Conservation (phyloP, 306 rosid genomes). For the Fragaria vesca region DNA sequence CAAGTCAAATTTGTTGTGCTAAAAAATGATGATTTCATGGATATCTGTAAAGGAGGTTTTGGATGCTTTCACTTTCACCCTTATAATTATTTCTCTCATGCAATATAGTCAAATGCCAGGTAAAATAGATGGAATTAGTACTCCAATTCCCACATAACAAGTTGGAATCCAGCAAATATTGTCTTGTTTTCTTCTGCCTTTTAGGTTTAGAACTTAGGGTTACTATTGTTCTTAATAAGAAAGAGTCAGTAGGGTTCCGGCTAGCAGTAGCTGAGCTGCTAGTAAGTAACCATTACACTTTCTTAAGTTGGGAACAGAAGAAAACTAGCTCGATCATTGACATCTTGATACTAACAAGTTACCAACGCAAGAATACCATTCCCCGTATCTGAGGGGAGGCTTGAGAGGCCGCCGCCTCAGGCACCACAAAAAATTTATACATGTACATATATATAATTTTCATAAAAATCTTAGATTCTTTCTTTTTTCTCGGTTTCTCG, state of each 20-base stretch:
- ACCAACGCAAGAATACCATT: not conserved
- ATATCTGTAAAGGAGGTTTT: not conserved
- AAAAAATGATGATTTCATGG: not conserved
- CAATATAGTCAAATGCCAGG: not conserved
- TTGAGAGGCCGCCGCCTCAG: no score
- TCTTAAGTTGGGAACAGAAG: not conserved
- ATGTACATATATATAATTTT: no score
- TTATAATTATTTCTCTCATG: not conserved
- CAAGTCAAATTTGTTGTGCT: constrained; percentile 1
- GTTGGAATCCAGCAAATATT: not conserved
- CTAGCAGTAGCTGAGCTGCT: not conserved
- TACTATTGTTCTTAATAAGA: not conserved
- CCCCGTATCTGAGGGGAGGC: no score
- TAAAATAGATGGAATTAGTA: not conserved
- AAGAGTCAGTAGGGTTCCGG: not conserved
- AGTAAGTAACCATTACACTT: not conserved
- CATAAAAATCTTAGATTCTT: no score
- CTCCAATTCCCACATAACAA: not conserved
- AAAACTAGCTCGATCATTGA: not conserved
- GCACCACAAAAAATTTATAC: no score
- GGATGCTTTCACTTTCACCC: not conserved
- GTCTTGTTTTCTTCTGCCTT: not conserved
- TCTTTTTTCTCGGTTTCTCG: no score
- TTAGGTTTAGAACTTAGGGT: not conserved
- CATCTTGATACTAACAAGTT: not conserved